Evolutionary conservation across 139 green algal genomes (phyloP), one percentile per base, ranked within the genome.

Genomic region (Mesotaenium endlicherianum): DNA sequence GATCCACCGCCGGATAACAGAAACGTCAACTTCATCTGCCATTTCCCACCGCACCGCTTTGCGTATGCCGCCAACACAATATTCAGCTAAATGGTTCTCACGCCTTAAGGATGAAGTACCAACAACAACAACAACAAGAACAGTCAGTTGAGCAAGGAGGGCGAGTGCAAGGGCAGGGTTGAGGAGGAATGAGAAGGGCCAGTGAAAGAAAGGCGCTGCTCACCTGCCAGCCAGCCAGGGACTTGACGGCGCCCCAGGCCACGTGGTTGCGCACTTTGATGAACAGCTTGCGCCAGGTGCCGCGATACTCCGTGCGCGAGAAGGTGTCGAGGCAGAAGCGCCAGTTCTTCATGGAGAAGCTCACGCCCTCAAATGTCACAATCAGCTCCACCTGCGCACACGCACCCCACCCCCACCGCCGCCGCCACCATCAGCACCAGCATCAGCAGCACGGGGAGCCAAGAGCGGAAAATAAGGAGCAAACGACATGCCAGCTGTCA

Each of bases 231-330:
- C 79, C 79, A 30, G 79, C 64, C 0, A 85, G 60, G 0, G 79
- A 85, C 42, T 85, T 85, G 67, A 85, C 49, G 36, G 80, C 79
- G 3, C 79, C 79, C 79, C 79, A 85, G 38, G 80, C 70, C 60
- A 85, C 44, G 40, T 85, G 79, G 49, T 85, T 85, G 0, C 34
- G 31, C 1, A 85, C 17, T 4, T 79, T 79, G 2, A 31, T 42
- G 41, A 85, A 85, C 49, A 85, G 64, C n/a, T 59, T 20, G 3
- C 79, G n/a, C 64, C 79, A 85, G 17, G 60, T 60, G 31, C 79
- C 79, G 40, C 20, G 38, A 30, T 47, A 85, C n/a, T 85, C 64
- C 17, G 36, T 67, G 20, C 64, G 60, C 17, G 79, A 30, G 60
- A 85, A 85, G 1, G 78, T 85, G 53, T 85, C 78, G 8, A 64